These are phyloP conservation scores for Pinguiococcus pyrenoidosus DNA, from an alignment of 108 stramenopile genomes.

Conservation along the genomic window DNA sequence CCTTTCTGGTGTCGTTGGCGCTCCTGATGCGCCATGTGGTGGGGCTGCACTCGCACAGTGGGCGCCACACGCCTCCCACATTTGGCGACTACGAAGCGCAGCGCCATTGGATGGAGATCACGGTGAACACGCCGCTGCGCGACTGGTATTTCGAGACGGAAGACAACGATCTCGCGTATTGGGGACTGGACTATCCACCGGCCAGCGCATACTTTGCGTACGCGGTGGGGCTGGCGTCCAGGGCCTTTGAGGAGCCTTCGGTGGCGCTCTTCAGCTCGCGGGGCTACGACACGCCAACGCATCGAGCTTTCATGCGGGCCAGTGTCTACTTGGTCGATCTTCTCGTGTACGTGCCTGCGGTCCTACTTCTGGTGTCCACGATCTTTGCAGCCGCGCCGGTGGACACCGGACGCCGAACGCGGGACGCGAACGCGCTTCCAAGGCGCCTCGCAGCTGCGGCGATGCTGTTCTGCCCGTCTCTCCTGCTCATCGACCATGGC, in stretches of 20 bases:
- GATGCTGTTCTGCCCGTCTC: conserved; percentile 54
- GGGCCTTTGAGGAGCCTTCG: conserved; percentile 14
- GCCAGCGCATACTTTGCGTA: conserved; percentile 62
- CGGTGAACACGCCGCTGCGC: conserved; percentile 52
- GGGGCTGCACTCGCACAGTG: too few species aligned
- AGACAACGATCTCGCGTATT: conserved; percentile 66
- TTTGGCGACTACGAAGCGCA: conserved; percentile 91
- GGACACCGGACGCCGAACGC: too few species aligned
- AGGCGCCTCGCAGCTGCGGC: conserved; percentile 3
- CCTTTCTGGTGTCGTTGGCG: too few species aligned
- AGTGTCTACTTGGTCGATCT: conserved; percentile 53
- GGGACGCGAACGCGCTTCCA: too few species aligned
- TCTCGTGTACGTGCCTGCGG: conserved; percentile 20
- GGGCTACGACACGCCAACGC: conserved; percentile 57
- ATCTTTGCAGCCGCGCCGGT: conserved; percentile 6
- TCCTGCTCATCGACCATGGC: conserved; percentile 80
- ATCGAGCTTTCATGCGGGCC: conserved; percentile 63
- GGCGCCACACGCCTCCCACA: conserved; percentile 29
- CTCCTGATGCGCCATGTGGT: too few species aligned
- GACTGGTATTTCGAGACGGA: conserved; percentile 61
- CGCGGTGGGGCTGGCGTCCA: conserved; percentile 18
- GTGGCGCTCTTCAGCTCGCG: conserved; percentile 52
- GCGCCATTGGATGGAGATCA: conserved; percentile 94
- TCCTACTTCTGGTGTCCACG: conserved; percentile 11
- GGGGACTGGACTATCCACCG: conserved; percentile 93